Base-by-base conservation (phyloP, 2,329 filamentous ascomycete genomes). In the Fusarium metavorans region DNA sequence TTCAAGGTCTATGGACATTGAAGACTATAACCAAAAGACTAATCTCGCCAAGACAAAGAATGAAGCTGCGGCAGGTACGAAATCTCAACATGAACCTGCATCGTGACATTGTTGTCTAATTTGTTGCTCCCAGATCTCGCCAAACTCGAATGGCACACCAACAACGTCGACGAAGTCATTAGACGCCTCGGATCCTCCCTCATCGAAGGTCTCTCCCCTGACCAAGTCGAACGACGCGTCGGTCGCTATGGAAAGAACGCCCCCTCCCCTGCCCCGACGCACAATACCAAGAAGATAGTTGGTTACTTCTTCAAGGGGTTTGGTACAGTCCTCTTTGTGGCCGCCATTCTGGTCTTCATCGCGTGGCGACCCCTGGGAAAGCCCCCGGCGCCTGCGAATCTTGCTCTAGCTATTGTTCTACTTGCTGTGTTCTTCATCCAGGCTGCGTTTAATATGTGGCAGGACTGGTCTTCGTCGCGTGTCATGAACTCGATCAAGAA, bases 401-500 rank as follows among this genome's bases (percentile, higher is more conserved):
- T 91, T 74, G 93, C 93, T 0, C 86, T 95, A 27, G 93, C 91
- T 1, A 93, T 94, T 76, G 93, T 95, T 4, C 84, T 95, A 7
- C 80, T 92, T 2, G 88, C 90, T 7, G 93, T 95, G 9, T 95
- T 92, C 77, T 82, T 91, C 72, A 89, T 92, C 45, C 90, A 93
- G 76, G 93, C 92, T 18, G 88, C 85, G 4, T 95, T 95, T 83
- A 92, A 92, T 78, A 88, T 89, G 78, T 93, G 88, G 85, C 90
- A 92, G 78, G 93, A 95, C 80, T 95, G 93, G 89, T 94, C 92
- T 3, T 93, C 92, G 0, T 92, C 90, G 1, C 86, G 91, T 6
- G 93, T 95, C 65, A 95, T 95, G 94, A 89, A 91, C 20, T 94
- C 92, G 0, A 95, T 95, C 80, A 93, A 92, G 57, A 92, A 89